phyloP scores from a whole-genome alignment of 768 basidiomycete genomes.

The Calocybe gangraenosa region DNA sequence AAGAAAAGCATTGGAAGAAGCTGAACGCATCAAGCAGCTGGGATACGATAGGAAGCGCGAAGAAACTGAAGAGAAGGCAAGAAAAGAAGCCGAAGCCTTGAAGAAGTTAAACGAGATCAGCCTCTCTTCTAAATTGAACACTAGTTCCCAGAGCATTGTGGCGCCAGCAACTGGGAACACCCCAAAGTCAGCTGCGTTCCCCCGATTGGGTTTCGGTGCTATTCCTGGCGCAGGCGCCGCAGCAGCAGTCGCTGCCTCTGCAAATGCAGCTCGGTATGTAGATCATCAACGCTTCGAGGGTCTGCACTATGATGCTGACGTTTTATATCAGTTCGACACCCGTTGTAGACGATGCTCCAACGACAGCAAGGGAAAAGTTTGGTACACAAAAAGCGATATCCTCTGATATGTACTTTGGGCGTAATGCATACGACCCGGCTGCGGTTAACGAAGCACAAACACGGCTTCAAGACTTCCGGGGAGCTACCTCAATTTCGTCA shows the following conservation, averaged over 20 bases:
- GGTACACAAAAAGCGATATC: constrained; percentile 93
- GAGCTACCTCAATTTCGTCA: constrained; percentile 90
- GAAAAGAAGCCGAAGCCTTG: constrained; percentile 54
- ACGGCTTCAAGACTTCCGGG: constrained; percentile 81
- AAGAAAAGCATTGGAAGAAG: constrained; percentile 84
- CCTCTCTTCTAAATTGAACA: constrained; percentile 24
- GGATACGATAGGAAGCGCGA: constrained; percentile 88
- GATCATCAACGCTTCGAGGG: neutral
- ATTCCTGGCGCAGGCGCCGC: constrained; percentile 61
- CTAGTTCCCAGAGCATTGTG: constrained; percentile 15
- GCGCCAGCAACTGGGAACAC: constrained; percentile 15
- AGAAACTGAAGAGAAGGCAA: constrained; percentile 75
- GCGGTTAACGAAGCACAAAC: constrained; percentile 72
- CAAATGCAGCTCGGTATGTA: constrained; percentile 17
- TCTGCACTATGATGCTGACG: neutral
- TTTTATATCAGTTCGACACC: constrained; percentile 18
- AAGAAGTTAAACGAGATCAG: constrained; percentile 35
- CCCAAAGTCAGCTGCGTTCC: constrained; percentile 44
- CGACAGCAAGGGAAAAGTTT: constrained; percentile 86
- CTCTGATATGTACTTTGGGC: constrained; percentile 95
- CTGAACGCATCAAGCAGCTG: constrained; percentile 85
- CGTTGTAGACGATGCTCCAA: constrained; percentile 57
- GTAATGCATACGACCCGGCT: constrained; percentile 79
- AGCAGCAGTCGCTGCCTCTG: constrained; percentile 37
- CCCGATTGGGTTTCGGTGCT: constrained; percentile 82